These are phyloP conservation scores for Rhodomyrtus tomentosa DNA, from an alignment of 345 rosid genomes.

Conservation along the genomic window DNA sequence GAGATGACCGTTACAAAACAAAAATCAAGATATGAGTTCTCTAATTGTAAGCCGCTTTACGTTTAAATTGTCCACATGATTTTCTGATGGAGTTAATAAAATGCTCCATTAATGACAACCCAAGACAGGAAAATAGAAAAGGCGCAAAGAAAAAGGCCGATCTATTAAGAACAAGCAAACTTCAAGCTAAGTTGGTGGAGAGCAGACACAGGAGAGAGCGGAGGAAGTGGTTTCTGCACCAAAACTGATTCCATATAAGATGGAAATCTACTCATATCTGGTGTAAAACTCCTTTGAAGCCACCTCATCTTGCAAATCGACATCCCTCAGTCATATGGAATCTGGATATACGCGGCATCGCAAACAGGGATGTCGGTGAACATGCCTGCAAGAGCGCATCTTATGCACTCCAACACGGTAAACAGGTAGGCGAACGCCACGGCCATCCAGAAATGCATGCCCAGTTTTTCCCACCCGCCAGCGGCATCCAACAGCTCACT, in stretches of 20 bases:
- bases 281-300: not conserved
- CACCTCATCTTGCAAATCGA: not conserved
- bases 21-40: not conserved
- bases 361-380: slow-evolving; percentile 69
- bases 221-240: not conserved
- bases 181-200: not conserved
- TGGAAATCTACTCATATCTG: not conserved
- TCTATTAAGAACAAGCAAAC: not conserved
- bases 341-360: slow-evolving; percentile 85
- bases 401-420: slow-evolving; percentile 64
- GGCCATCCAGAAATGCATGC: slow-evolving; percentile 86
- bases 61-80: not conserved
- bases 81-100: not conserved
- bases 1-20: not conserved
- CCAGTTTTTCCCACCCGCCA: slow-evolving; percentile 59
- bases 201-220: not conserved
- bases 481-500: slow-evolving; percentile 71
- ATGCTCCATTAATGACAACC: not conserved
- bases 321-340: slow-evolving; percentile 49
- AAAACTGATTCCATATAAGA: not conserved
- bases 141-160: not conserved
- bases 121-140: not conserved
- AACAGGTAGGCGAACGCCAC: slow-evolving; percentile 61
- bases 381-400: slow-evolving; percentile 85
- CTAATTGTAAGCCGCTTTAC: not conserved